Evolutionary conservation across 2,329 filamentous ascomycete species (phyloP).

Genomic region (Alternaria tenuissima): DNA sequence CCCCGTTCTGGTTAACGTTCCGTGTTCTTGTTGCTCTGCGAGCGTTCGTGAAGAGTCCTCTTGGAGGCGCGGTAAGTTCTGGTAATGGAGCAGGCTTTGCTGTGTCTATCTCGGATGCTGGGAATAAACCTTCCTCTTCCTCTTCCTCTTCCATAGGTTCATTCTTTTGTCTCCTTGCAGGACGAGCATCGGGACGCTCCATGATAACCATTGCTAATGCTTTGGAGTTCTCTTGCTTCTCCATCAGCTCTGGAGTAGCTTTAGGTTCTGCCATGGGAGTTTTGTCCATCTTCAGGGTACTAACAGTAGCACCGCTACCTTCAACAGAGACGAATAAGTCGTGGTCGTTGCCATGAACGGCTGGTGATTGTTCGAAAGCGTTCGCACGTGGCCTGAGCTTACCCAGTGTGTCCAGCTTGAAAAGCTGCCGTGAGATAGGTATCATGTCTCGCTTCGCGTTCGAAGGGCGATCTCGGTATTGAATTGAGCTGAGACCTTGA

Average conservation of each 20-base stretch:
- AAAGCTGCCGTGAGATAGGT: conserved; percentile 2
- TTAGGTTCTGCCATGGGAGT: background rate
- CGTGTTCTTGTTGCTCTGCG: background rate
- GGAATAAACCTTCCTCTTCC: background rate
- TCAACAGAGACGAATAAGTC: background rate
- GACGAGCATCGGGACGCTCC: background rate
- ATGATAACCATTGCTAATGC: background rate
- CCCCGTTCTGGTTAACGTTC: background rate
- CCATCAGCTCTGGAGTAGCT: background rate
- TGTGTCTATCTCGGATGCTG: background rate
- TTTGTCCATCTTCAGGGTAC: background rate
- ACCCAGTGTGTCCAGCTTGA: background rate
- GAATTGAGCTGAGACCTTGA: background rate
- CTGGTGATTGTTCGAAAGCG: background rate
- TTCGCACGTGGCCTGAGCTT: background rate
- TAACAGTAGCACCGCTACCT: background rate
- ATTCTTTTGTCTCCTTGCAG: background rate
- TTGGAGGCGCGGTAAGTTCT: background rate
- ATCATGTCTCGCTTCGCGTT: background rate
- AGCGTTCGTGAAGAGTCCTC: background rate
- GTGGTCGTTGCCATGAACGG: background rate
- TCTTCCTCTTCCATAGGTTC: background rate
- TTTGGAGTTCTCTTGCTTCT: background rate
- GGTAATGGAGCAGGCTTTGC: background rate
- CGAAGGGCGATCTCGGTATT: background rate